Percentiles rank a stretch among this genome's conserved stretches.
phyloP scores from a whole-genome alignment of 768 basidiomycete genomes.

The Chlorophyllum brunneum region DNA sequence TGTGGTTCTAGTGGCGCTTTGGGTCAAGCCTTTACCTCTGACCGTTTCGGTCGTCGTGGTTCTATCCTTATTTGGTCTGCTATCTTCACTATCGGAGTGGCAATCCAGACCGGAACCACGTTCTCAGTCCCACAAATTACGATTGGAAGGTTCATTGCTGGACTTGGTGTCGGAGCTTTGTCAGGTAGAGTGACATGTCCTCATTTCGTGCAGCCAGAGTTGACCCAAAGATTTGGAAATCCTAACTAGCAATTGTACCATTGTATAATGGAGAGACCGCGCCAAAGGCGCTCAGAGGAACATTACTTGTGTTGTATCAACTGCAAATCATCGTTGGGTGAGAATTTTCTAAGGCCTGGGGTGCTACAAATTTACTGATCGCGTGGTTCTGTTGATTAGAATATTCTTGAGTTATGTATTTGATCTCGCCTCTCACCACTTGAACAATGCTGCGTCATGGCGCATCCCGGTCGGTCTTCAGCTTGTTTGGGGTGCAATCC shows the following conservation, averaged over 20 bases:
- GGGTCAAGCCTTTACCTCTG: conserved; percentile 70
- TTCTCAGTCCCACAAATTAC: conserved; percentile 62
- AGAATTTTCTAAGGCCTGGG: conserved; percentile 12
- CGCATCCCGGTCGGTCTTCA: conserved; percentile 73
- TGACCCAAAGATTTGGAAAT: not conserved
- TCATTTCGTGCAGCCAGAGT: not conserved
- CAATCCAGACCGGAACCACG: conserved; percentile 64
- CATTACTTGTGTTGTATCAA: conserved; percentile 70
- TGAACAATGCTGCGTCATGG: conserved; percentile 65
- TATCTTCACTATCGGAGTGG: conserved; percentile 67
- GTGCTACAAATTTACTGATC: not conserved
- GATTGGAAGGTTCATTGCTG: conserved; percentile 71
- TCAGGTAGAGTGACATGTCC: conserved; percentile 40
- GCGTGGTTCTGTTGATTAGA: conserved; percentile 27
- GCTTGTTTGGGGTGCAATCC: conserved; percentile 61
- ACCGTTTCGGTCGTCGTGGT: conserved; percentile 65
- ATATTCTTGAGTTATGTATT: conserved; percentile 71
- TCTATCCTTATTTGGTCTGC: conserved; percentile 75
- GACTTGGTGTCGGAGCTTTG: conserved; percentile 73
- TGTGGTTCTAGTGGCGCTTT: conserved; percentile 47
- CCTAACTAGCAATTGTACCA: conserved; percentile 17
- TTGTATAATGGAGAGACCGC: conserved; percentile 78
- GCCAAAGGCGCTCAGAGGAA: conserved; percentile 70
- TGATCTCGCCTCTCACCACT: conserved; percentile 59
- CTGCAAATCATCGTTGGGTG: conserved; percentile 73